Base-by-base conservation (phyloP, 2,329 filamentous ascomycete species). In the Lachnellula suecica region DNA sequence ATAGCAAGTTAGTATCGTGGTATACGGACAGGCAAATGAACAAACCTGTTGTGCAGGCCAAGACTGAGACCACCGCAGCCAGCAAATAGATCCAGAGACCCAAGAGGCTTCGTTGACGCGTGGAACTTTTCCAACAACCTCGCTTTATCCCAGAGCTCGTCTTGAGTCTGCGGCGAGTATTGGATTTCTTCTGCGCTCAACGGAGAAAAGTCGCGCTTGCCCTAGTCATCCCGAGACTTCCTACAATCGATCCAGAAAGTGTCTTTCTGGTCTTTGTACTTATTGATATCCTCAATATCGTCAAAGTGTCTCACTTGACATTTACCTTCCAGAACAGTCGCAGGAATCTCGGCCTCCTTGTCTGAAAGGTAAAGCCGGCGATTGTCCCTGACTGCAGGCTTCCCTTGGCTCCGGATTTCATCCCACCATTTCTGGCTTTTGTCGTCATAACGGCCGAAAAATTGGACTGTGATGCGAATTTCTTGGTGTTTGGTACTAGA, bases 261-360 rank as follows among this genome's bases (percentile, higher is more conserved):
- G 17, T 63, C 53, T 4, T 51, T 11, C 4, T 53, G 13, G 19
- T 59, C 56, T 31, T 60, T 63, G 25, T 51, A 61, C 9, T 15
- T 19, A 4, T 58, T 24, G 1, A 63, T 23, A 41, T 63, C 47
- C 1, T 49, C 43, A 13, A 62, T 55, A 8, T 59, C 31, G 4
- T 49, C 24, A 4, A 35, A 20, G 23, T 58, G 60, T 25, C 23
- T 40, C 2, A 62, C 54, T 10, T 42, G 41, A 25, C 60, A 62
- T 29, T 55, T 58, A 0, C 59, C 60, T 29, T 61, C 56, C 2
- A 63, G 19, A 6, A 27, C 23, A 4, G 31, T 34, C 2, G 51
- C 40, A 2, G 7, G 5, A 4, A 29, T 20, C 11, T 10, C 22
- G 9, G 47, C 42, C 25, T 19, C 38, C 11, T 15, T 44, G 10